Evolutionary conservation across 148 eudicot genomes (phyloP).

Genomic region (Amaranthus cruentus): DNA sequence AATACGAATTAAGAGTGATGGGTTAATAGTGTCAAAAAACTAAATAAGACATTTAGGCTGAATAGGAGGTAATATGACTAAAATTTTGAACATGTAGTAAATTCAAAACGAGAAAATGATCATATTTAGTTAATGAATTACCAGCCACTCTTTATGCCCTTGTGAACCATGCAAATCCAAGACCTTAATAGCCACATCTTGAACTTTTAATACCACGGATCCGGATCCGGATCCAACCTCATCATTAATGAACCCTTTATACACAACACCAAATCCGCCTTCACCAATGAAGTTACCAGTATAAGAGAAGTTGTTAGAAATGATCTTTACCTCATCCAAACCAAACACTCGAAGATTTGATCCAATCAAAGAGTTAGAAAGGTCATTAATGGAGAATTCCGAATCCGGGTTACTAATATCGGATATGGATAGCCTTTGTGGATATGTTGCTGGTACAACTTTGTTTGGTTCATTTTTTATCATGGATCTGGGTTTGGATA

Average conservation of each 20-base stretch:
- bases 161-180: slow-evolving; percentile 78
- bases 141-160: slow-evolving; percentile 93
- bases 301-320: slow-evolving; percentile 57
- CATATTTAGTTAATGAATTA: slow-evolving; percentile 19
- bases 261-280: slow-evolving; percentile 90
- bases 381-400: slow-evolving; percentile 42
- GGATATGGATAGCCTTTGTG: slow-evolving; percentile 51
- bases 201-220: slow-evolving; percentile 39
- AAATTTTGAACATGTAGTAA: too few relatives aligned
- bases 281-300: slow-evolving; percentile 69
- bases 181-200: slow-evolving; percentile 78
- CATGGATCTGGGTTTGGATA: background rate
- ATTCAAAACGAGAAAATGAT: background rate
- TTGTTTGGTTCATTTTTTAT: slow-evolving; percentile 9
- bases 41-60: too few relatives aligned
- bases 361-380: slow-evolving; percentile 56
- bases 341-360: slow-evolving; percentile 62
- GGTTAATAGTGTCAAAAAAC: too few relatives aligned
- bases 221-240: slow-evolving; percentile 39
- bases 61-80: too few relatives aligned
- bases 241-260: slow-evolving; percentile 77
- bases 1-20: too few relatives aligned
- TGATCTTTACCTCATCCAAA: slow-evolving; percentile 49
- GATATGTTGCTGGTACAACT: slow-evolving; percentile 23
- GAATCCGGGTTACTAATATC: slow-evolving; percentile 59